A percentile compares a stretch with the other conserved stretches of the same genome.
phyloP scores from a whole-genome alignment of 176 grass and related monocot genomes.

The Tillandsia leiboldiana region DNA sequence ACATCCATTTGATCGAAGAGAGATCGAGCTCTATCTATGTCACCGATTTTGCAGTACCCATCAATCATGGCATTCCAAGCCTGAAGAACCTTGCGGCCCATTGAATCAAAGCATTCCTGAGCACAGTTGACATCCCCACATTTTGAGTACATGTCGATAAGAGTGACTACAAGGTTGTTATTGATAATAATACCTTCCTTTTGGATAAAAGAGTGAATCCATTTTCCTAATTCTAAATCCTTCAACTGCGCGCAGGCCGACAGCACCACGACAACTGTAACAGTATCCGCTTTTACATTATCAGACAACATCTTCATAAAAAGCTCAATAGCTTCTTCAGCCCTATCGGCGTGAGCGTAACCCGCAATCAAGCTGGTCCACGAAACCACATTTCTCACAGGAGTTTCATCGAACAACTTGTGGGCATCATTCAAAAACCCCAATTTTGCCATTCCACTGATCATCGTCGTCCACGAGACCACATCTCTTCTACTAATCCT shows the following conservation, averaged over 20 bases:
- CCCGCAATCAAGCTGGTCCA: conserved; percentile 56
- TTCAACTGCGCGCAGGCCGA: conserved; percentile 38
- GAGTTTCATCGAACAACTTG: conserved; percentile 28
- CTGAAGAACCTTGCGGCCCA: conserved; percentile 24
- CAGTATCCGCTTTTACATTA: conserved; percentile 31
- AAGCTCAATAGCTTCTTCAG: conserved; percentile 29
- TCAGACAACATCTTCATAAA: conserved; percentile 52
- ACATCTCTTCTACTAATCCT: conserved; percentile 29
- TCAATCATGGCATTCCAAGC: conserved; percentile 75
- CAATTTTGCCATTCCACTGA: conserved; percentile 40
- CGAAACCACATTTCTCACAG: conserved; percentile 49
- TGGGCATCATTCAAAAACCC: conserved; percentile 29
- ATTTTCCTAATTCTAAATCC: conserved; percentile 40
- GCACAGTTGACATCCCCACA: conserved; percentile 43
- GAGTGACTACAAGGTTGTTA: conserved; percentile 37
- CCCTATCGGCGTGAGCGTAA: conserved; percentile 31
- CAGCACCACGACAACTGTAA: conserved; percentile 30
- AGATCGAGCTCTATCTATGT: conserved; percentile 33
- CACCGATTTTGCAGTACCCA: conserved; percentile 45
- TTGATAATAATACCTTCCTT: conserved; percentile 29
- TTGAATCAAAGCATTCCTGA: conserved; percentile 35
- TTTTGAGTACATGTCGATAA: conserved; percentile 70
- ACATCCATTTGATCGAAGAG: conserved; percentile 50
- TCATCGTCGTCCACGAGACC: conserved; percentile 46
- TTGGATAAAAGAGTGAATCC: conserved; percentile 32